A percentile compares a stretch with the other conserved stretches of the same genome.
Conservation (phyloP, 1,139 yeast species). For the Saccharomyces hybrid region DNA sequence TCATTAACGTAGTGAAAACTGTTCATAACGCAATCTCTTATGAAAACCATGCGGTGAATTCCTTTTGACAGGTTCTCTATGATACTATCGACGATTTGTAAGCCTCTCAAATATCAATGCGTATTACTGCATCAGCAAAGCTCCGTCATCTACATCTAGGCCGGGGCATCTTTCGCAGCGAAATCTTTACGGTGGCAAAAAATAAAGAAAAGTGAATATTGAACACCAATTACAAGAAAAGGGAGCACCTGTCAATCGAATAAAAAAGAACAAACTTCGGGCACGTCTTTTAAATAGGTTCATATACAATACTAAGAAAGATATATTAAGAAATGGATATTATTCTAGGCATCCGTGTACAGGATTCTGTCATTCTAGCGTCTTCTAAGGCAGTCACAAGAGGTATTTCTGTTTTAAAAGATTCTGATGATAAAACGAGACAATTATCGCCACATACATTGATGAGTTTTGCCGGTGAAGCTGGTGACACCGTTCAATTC, state of each 20-base stretch:
- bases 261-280: background rate
- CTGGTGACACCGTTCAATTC: slow-evolving; percentile 96
- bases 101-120: background rate
- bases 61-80: background rate
- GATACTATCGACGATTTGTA: background rate
- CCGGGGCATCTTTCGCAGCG: slow-evolving; percentile 1
- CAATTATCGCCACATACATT: slow-evolving; percentile 66
- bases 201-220: background rate
- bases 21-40: background rate
- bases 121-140: background rate
- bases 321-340: slow-evolving; percentile 54
- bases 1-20: background rate
- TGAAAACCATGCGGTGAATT: background rate
- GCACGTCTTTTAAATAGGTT: background rate
- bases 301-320: background rate
- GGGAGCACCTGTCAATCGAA: background rate
- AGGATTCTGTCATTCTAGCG: slow-evolving; percentile 76
- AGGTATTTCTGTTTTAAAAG: slow-evolving; percentile 84
- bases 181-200: slow-evolving; percentile 4
- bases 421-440: slow-evolving; percentile 82
- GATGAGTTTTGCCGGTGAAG: slow-evolving; percentile 89
- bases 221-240: background rate
- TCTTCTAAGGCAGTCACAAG: slow-evolving; percentile 91
- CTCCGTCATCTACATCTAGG: background rate
- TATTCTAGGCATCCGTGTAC: slow-evolving; percentile 74